A percentile compares a stretch with the other conserved stretches of the same genome.
Evolutionary conservation across 1,139 yeast species (phyloP).

Genomic region (Pichia sp.): DNA sequence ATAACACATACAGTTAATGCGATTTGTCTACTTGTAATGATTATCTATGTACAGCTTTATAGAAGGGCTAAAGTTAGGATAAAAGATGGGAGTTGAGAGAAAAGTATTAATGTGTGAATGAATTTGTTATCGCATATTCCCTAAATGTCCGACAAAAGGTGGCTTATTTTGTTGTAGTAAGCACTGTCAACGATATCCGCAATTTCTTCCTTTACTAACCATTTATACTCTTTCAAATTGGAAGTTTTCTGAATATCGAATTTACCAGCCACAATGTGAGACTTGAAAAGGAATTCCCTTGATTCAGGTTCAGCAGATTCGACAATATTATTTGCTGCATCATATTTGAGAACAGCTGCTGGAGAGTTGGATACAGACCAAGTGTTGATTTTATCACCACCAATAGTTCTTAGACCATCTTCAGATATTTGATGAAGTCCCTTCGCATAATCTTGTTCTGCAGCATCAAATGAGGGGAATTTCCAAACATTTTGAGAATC

Average conservation of each 20-base stretch:
- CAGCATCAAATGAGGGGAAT: constrained; percentile 61
- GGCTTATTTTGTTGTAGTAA: constrained; percentile 40
- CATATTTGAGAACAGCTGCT: constrained; percentile 52
- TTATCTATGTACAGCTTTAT: no score
- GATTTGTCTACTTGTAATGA: no score
- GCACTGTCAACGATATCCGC: constrained; percentile 43
- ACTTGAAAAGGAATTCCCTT: constrained; percentile 69
- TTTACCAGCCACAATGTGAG: constrained; percentile 84
- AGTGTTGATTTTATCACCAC: constrained; percentile 72
- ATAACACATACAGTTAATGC: no score
- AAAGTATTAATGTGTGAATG: no score
- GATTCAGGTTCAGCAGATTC: constrained; percentile 14
- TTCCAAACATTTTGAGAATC: constrained; percentile 44
- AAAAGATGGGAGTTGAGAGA: no score
- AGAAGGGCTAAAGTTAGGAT: no score
- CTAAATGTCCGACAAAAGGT: constrained; percentile 15
- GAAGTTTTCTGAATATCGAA: constrained; percentile 47
- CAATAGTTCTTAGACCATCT: constrained; percentile 59
- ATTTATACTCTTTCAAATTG: constrained; percentile 45
- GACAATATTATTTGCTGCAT: constrained; percentile 17
- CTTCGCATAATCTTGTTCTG: constrained; percentile 27
- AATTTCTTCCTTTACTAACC: constrained; percentile 84
- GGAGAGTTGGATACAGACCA: constrained; percentile 91
- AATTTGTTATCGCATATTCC: no score
- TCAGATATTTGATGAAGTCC: constrained; percentile 74